These are phyloP conservation scores for Arthromyces matolae DNA, from an alignment of 768 basidiomycete genomes.

Conservation along the genomic window DNA sequence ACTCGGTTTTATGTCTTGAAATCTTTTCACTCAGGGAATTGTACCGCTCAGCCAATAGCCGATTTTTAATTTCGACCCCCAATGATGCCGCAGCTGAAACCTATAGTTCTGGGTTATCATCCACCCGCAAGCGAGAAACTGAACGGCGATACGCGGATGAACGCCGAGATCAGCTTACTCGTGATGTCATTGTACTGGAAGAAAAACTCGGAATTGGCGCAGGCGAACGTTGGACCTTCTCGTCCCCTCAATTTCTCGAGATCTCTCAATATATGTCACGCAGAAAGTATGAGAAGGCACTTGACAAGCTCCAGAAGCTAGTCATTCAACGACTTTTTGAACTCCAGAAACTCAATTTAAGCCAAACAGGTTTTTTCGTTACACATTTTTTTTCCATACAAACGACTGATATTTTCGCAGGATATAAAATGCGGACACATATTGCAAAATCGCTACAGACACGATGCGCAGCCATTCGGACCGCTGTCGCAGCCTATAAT, in stretches of 20 bases:
- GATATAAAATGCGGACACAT: neutral
- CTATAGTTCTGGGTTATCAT: neutral
- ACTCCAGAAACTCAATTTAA: constrained; percentile 33
- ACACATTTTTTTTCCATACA: neutral
- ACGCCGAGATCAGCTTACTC: neutral
- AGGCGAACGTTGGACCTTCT: neutral
- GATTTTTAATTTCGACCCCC: neutral
- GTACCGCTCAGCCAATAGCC: neutral
- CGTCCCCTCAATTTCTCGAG: constrained; percentile 19
- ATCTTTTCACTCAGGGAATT: neutral
- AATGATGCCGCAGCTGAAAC: neutral
- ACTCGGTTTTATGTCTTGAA: neutral
- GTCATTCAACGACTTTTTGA: too few relatives aligned
- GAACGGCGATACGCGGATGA: neutral
- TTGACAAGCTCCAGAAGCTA: constrained; percentile 30
- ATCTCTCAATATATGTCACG: constrained; percentile 22
- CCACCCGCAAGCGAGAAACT: neutral
- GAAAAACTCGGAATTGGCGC: neutral
- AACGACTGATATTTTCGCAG: neutral
- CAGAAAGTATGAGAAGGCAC: constrained; percentile 13
- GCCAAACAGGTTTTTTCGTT: constrained; percentile 25
- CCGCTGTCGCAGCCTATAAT: neutral
- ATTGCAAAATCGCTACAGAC: neutral
- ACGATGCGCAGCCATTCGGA: neutral
- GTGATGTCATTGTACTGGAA: neutral